Conservation (phyloP, 345 rosid species). For the Lepidium sativum region DNA sequence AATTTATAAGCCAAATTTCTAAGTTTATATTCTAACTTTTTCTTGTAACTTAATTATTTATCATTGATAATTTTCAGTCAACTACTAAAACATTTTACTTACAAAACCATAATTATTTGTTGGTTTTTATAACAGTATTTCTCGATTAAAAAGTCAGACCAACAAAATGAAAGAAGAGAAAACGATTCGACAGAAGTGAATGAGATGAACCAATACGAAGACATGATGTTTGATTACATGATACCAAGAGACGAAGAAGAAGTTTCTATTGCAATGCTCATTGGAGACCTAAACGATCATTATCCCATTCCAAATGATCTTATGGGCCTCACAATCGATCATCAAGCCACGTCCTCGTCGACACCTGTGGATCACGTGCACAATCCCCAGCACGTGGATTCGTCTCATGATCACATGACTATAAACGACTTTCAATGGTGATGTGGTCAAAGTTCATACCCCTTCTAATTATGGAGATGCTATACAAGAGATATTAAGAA, state of each 20-base stretch:
- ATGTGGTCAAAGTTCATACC: neutral
- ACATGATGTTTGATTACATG: neutral
- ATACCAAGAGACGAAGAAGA: slow-evolving; percentile 47
- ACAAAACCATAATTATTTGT: neutral
- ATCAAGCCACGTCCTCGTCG: slow-evolving; percentile 1
- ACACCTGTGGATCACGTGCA: neutral
- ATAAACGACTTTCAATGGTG: neutral
- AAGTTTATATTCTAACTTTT: neutral
- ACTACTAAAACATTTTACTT: neutral
- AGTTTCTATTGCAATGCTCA: slow-evolving; percentile 36
- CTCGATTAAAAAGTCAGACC: slow-evolving; percentile 30
- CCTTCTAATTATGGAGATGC: neutral
- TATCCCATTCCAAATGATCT: slow-evolving; percentile 10
- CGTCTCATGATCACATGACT: neutral
- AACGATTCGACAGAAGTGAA: neutral
- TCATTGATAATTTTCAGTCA: neutral
- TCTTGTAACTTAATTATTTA: neutral
- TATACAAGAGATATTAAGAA: neutral
- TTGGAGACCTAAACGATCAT: slow-evolving; percentile 37
- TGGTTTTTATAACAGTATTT: slow-evolving; percentile 39
- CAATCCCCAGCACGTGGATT: neutral
- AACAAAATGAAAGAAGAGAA: slow-evolving; percentile 3
- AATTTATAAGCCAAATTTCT: too few relatives aligned
- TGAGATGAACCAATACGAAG: neutral
- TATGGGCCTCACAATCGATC: slow-evolving; percentile 3